These are phyloP conservation scores for Stipa capillata DNA, from an alignment of 176 grass and related monocot species.

Conservation along the genomic window DNA sequence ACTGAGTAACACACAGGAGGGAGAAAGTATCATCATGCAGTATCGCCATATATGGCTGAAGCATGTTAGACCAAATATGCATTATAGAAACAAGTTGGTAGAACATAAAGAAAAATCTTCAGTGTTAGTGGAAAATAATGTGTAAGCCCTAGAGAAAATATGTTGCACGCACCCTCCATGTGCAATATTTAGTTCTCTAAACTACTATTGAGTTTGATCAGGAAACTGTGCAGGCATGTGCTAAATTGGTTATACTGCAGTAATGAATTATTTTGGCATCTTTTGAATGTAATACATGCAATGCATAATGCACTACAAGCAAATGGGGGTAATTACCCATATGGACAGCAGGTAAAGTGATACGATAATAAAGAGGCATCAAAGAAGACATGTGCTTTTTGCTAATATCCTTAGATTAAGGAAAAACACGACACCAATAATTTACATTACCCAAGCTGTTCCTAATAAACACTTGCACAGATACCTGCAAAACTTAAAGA, in stretches of 20 bases:
- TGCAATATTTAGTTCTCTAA: neutral
- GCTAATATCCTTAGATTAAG: neutral
- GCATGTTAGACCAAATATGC: too few relatives aligned
- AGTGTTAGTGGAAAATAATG: neutral
- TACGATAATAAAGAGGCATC: slow-evolving; percentile 2
- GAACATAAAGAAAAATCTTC: too few relatives aligned
- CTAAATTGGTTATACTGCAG: neutral
- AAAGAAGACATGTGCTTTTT: neutral
- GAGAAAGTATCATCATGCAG: too few relatives aligned
- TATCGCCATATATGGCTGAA: too few relatives aligned
- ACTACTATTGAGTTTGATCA: neutral
- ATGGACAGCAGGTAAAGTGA: neutral
- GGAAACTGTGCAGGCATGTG: neutral
- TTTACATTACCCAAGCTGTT: neutral
- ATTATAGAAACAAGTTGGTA: neutral
- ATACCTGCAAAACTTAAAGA: too few relatives aligned
- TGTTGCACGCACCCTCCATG: neutral
- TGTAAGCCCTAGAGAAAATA: neutral
- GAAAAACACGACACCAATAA: neutral
- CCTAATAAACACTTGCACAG: neutral
- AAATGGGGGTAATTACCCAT: neutral
- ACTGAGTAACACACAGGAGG: too few relatives aligned
- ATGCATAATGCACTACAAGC: neutral
- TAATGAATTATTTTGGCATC: neutral
- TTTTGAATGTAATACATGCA: neutral